These are phyloP conservation scores for Aspergillus indologenus DNA, from an alignment of 495 filamentous ascomycete genomes.

Conservation along the genomic window DNA sequence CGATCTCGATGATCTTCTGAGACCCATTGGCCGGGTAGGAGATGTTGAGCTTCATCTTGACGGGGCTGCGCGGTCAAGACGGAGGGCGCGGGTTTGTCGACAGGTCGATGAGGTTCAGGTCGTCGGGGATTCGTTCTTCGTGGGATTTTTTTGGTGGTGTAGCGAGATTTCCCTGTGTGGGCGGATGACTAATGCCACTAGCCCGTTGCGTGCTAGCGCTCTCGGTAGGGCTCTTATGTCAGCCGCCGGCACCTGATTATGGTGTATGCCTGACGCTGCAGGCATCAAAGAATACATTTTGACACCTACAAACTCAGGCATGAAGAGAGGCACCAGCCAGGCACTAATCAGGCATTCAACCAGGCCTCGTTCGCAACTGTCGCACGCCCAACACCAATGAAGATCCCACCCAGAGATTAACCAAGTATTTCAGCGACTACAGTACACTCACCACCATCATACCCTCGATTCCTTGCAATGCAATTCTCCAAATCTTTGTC, in stretches of 20 bases:
- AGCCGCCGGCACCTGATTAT: constrained; percentile 10
- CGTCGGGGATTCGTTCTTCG: constrained; percentile 32
- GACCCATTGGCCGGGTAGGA: constrained; percentile 98
- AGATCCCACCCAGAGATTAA: no score
- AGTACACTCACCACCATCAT: no score
- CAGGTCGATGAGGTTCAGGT: constrained; percentile 38
- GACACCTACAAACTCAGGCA: background rate
- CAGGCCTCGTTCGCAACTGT: no score
- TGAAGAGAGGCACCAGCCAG: background rate
- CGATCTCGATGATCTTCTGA: constrained; percentile 97
- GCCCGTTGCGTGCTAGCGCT: constrained; percentile 11
- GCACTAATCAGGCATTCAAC: no score
- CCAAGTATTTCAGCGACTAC: no score
- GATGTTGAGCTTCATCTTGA: constrained; percentile 92
- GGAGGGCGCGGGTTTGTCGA: constrained; percentile 51
- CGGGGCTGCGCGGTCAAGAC: constrained; percentile 52
- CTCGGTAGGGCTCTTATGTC: constrained; percentile 33
- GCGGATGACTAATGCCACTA: constrained; percentile 31
- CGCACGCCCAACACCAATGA: no score
- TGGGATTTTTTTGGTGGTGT: constrained; percentile 32
- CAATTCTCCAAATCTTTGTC: no score
- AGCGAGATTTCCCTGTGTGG: constrained; percentile 36
- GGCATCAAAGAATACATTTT: background rate
- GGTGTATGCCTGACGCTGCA: background rate
- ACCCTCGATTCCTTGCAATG: no score